Evolutionary conservation across 75 land plant species (phyloP).

Genomic region (Gnetum montanum): DNA sequence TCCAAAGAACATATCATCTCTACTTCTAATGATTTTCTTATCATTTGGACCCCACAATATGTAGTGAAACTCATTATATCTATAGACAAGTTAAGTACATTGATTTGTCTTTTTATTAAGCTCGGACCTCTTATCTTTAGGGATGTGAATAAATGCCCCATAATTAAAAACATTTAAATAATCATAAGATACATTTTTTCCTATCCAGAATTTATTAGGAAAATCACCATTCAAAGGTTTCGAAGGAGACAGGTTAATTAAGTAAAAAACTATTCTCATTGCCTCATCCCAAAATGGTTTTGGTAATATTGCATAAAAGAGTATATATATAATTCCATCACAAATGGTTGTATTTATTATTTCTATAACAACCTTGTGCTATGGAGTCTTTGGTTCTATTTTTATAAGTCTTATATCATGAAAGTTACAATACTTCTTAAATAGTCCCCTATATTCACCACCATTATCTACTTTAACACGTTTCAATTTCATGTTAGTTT

Average conservation of each 20-base stretch:
- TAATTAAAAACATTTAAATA: conserved; percentile 14
- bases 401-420: conserved; percentile 14
- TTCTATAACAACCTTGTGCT: conserved; percentile 14
- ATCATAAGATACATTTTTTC: conserved; percentile 7
- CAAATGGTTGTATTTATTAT: conserved; percentile 23
- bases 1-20: background rate
- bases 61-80: conserved; percentile 8
- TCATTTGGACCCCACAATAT: conserved; percentile 8
- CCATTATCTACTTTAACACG: conserved; percentile 24
- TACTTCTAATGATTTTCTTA: conserved; percentile 11
- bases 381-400: conserved; percentile 5
- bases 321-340: conserved; percentile 11
- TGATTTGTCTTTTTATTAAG: background rate
- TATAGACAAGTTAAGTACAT: conserved; percentile 13
- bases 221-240: background rate
- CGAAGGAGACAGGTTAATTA: conserved; percentile 3
- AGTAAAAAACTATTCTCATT: background rate
- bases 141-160: conserved; percentile 14
- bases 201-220: background rate
- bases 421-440: conserved; percentile 11
- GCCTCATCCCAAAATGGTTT: conserved; percentile 11
- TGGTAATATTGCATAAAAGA: conserved; percentile 2
- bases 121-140: conserved; percentile 17
- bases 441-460: conserved; percentile 11
- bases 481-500: conserved; percentile 12